Percentiles rank a stretch among this genome's conserved stretches.
Conservation (phyloP, 768 basidiomycete species). For the Xerocomus potaroensis region DNA sequence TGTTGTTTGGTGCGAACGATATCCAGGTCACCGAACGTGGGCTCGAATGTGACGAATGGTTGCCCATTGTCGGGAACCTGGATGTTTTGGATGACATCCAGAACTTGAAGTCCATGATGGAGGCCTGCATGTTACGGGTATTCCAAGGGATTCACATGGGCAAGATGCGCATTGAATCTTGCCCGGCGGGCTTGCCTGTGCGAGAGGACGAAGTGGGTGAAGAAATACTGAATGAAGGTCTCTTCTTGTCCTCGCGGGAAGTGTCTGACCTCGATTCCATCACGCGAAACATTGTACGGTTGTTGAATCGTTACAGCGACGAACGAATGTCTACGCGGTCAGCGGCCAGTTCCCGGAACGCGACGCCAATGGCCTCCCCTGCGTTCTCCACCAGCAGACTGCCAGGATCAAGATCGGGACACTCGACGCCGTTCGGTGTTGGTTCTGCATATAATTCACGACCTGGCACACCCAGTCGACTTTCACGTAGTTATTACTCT, state of each 20-base stretch:
- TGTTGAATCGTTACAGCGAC: slow-evolving; percentile 67
- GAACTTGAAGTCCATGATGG: slow-evolving; percentile 73
- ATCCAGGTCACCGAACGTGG: slow-evolving; percentile 67
- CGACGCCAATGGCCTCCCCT: slow-evolving; percentile 59
- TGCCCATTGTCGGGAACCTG: slow-evolving; percentile 73
- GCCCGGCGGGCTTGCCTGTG: slow-evolving; percentile 31
- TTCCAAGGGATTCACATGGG: slow-evolving; percentile 75
- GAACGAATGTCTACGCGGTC: slow-evolving; percentile 60
- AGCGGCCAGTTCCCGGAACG: slow-evolving; percentile 58
- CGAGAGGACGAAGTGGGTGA: slow-evolving; percentile 56
- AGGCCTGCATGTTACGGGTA: slow-evolving; percentile 81
- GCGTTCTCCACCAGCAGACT: slow-evolving; percentile 35
- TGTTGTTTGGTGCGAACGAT: slow-evolving; percentile 86
- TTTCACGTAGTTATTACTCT: slow-evolving; percentile 37
- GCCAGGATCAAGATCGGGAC: slow-evolving; percentile 49
- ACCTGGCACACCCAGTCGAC: slow-evolving; percentile 60
- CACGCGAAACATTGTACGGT: slow-evolving; percentile 67
- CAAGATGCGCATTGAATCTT: slow-evolving; percentile 25
- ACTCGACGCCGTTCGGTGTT: slow-evolving; percentile 50
- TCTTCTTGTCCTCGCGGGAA: slow-evolving; percentile 62
- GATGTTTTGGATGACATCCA: slow-evolving; percentile 80
- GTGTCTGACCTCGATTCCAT: slow-evolving; percentile 71
- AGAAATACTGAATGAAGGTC: slow-evolving; percentile 39
- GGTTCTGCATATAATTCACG: slow-evolving; percentile 49
- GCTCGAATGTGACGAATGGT: slow-evolving; percentile 86